Evolutionary conservation across 805 yeast species (phyloP).

Genomic region (Saccharomyces cerevisiae): DNA sequence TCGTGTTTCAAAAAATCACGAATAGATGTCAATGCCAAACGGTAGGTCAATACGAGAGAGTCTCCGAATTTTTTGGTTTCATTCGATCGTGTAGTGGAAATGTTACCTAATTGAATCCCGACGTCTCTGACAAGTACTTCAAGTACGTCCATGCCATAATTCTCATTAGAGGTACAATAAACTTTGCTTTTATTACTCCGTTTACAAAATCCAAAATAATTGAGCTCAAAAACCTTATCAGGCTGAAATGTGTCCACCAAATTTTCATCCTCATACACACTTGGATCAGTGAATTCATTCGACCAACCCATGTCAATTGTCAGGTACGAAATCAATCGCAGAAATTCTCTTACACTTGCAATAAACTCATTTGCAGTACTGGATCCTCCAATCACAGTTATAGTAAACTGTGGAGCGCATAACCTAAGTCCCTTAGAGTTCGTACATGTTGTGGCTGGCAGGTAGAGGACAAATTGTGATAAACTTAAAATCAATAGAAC

Average conservation of each 20-base stretch:
- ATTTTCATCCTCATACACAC: slow-evolving; percentile 22
- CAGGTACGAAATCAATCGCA: slow-evolving; percentile 23
- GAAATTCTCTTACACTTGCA: slow-evolving; percentile 18
- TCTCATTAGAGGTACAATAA: slow-evolving; percentile 17
- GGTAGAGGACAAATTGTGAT: slow-evolving; percentile 16
- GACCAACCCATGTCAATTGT: slow-evolving; percentile 26
- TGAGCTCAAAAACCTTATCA: slow-evolving; percentile 17
- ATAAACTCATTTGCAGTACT: slow-evolving; percentile 18
- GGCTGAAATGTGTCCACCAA: slow-evolving; percentile 21
- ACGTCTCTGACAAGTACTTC: slow-evolving; percentile 23
- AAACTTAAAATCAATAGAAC: slow-evolving; percentile 9
- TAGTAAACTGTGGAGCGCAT: slow-evolving; percentile 25
- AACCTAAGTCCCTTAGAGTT: slow-evolving; percentile 10
- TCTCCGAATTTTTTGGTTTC: slow-evolving; percentile 19
- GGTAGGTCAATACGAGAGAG: slow-evolving; percentile 21
- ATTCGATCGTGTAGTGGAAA: slow-evolving; percentile 13
- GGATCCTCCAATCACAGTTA: slow-evolving; percentile 18
- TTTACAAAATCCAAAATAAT: slow-evolving; percentile 27
- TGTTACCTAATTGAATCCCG: slow-evolving; percentile 24
- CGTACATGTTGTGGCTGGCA: slow-evolving; percentile 23
- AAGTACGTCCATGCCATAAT: slow-evolving; percentile 22
- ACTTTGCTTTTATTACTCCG: slow-evolving; percentile 4
- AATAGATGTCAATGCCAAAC: slow-evolving; percentile 16
- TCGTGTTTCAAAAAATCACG: slow-evolving; percentile 14
- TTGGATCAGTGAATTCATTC: slow-evolving; percentile 7